A percentile compares a stretch with the other conserved stretches of the same genome.
phyloP scores from a whole-genome alignment of 176 grass and related monocot species.

The Themeda triandra region DNA sequence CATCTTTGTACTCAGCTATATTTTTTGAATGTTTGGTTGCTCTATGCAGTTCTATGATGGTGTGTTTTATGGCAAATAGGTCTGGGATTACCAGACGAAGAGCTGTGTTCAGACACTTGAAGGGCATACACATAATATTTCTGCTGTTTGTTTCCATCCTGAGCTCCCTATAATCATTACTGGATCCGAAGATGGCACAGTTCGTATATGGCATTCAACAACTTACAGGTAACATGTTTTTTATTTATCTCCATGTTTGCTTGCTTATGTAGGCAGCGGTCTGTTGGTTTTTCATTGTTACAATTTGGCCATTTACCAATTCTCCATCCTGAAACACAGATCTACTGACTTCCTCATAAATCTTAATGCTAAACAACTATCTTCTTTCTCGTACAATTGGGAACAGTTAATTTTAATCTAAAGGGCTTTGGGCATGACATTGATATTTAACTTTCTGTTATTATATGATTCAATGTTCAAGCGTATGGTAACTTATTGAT shows the following conservation, averaged over 20 bases:
- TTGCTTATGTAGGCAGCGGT: not conserved
- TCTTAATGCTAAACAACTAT: not conserved
- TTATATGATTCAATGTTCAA: not conserved
- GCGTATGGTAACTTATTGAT: not conserved
- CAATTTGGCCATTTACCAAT: constrained; percentile 1
- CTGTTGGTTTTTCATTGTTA: not conserved
- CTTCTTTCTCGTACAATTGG: not conserved
- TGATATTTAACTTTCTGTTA: not conserved
- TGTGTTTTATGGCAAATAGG: constrained; percentile 52
- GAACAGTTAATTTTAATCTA: not conserved
- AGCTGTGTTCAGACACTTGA: constrained; percentile 98
- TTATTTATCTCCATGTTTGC: constrained; percentile 6
- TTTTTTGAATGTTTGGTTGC: constrained; percentile 5
- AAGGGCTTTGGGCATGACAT: not conserved
- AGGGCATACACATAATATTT: constrained; percentile 97
- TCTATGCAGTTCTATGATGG: constrained; percentile 20
- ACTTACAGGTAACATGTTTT: constrained; percentile 70
- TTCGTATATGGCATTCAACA: constrained; percentile 96
- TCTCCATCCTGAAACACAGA: not conserved
- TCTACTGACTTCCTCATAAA: not conserved
- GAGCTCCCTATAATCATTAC: constrained; percentile 99
- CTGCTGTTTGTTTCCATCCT: constrained; percentile 97
- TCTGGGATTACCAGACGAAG: constrained; percentile 99
- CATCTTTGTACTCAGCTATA: constrained; percentile 11
- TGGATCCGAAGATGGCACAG: constrained; percentile 95